phyloP scores from a whole-genome alignment of 148 eudicot genomes.

The Spergularia bocconei region DNA sequence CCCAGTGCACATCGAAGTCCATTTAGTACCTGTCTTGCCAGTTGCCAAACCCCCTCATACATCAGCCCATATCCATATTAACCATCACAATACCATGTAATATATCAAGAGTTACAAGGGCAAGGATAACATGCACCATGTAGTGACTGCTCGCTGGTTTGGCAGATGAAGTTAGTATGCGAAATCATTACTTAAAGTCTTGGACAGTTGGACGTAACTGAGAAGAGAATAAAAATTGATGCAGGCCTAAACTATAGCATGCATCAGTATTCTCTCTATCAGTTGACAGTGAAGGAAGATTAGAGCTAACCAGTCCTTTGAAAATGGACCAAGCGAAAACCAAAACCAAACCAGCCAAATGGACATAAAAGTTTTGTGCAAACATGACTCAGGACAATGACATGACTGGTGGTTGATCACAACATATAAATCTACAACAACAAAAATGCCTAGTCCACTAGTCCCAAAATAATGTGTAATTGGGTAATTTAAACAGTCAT shows the following conservation, averaged over 20 bases:
- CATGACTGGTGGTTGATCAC: neutral
- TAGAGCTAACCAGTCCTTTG: neutral
- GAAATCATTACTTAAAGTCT: no score
- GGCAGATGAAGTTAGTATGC: no score
- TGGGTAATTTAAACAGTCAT: no score
- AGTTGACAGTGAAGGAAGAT: constrained; percentile 7
- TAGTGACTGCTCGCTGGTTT: no score
- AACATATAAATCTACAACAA: no score
- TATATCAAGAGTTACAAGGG: no score
- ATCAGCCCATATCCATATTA: constrained; percentile 4
- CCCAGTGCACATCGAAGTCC: constrained; percentile 70
- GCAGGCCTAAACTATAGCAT: neutral
- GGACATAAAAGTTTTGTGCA: constrained; percentile 1
- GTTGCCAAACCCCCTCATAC: no score
- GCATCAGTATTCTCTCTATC: neutral
- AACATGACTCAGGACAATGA: constrained; percentile 11
- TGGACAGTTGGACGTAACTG: no score
- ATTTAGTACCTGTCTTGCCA: constrained; percentile 75
- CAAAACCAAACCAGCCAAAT: constrained; percentile 15
- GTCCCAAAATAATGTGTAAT: no score
- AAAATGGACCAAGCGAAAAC: neutral
- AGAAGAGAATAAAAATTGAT: neutral
- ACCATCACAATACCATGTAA: neutral
- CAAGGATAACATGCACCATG: no score
- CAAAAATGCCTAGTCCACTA: no score